Evolutionary conservation across 257 asterid genomes (phyloP).

Genomic region (Nicotiana noctiflora): DNA sequence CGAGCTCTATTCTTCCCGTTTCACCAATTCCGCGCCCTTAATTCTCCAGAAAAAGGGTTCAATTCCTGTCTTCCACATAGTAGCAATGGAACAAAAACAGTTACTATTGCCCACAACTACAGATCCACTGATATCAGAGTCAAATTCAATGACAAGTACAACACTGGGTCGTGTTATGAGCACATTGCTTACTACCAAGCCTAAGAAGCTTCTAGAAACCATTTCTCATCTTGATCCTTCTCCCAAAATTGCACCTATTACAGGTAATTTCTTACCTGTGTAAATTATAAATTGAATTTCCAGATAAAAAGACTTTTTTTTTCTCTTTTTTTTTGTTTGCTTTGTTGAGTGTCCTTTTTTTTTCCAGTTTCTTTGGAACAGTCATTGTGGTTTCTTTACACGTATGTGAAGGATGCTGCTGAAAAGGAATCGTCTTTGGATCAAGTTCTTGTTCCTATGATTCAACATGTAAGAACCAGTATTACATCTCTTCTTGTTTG

Average conservation of each 20-base stretch:
- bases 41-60: not conserved
- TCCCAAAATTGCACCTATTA: conserved; percentile 34
- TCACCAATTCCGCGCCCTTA: not conserved
- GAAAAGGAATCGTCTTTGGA: conserved; percentile 57
- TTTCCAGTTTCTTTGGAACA: conserved; percentile 68
- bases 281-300: not conserved
- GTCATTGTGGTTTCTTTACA: conserved; percentile 82
- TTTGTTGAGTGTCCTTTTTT: not conserved
- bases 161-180: conserved; percentile 63
- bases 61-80: not conserved
- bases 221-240: conserved; percentile 52
- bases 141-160: conserved; percentile 40
- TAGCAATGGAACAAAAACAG: conserved; percentile 27
- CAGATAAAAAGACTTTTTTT: not conserved
- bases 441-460: conserved; percentile 75
- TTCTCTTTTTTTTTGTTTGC: not conserved
- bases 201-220: conserved; percentile 67
- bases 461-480: conserved; percentile 49
- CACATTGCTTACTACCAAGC: conserved; percentile 54
- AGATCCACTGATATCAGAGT: conserved; percentile 12
- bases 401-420: conserved; percentile 54
- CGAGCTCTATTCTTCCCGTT: not conserved
- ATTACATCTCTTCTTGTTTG: not conserved
- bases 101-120: conserved; percentile 6
- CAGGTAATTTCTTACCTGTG: conserved; percentile 28